Base-by-base conservation (phyloP, 2,329 filamentous ascomycete genomes). In the Daldinia sp. region DNA sequence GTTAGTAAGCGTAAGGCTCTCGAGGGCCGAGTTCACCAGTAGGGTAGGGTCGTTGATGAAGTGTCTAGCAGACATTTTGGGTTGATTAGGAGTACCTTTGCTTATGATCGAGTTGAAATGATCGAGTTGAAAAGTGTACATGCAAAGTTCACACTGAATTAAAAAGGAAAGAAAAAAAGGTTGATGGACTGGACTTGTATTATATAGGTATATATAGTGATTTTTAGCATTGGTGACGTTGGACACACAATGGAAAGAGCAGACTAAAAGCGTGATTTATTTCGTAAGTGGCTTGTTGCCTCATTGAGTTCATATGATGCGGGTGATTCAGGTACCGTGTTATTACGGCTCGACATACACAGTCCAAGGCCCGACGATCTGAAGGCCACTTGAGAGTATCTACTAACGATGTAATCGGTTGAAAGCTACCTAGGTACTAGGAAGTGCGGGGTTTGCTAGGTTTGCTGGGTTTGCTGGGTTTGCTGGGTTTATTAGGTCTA, bases 41-140 rank as follows among this genome's bases (percentile, higher is more conserved):
- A 90, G 85, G 54, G 88, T 87, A 39, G 93, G 88, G 75, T 96
- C 91, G 77, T 93, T 88, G 82, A 97, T 87, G 82, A 97, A 97
- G 80, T 97, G 94, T 82, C 95, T 96, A 63, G 82, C 75, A 29
- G 86, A 86, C 80, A 82, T 82, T 10, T 55, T 63, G 32, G 19
- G 8, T 27, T 29, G 15, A 55, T 34, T 58, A 25, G 1, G 37
- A 32, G 15, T 34, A 34, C 23, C 47, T 61, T n/a, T 32, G 59
- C 53, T 53, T 25, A 15, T 32, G 49, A 47, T 51, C n/a, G n/a
- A n/a, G n/a, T n/a, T n/a, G n/a, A n/a, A n/a, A n/a, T n/a, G n/a
- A n/a, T n/a, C n/a, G 37, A 39, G 23, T 41, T 45, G 30, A 30
- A 35, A 35, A 21, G 35, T 56, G 7, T 34, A 11, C 27, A 49